Conservation (phyloP, 345 rosid species). For the Lepidium sativum region DNA sequence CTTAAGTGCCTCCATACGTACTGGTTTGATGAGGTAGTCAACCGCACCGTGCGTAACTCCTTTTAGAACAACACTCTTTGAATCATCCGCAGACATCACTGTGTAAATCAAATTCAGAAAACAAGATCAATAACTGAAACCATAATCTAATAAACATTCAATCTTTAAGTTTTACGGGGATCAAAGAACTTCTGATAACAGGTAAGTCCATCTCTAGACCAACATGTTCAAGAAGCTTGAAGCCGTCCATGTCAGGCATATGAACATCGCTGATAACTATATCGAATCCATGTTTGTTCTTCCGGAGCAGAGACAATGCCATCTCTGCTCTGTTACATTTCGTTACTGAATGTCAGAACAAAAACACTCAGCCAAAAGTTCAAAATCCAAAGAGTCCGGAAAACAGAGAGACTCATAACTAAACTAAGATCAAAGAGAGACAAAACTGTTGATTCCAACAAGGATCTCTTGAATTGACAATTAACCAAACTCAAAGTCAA, state of each 20-base stretch:
- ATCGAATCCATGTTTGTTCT: conserved; percentile 49
- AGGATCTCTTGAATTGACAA: too few relatives aligned
- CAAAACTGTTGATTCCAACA: neutral
- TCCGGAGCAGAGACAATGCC: conserved; percentile 52
- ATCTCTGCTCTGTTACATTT: conserved; percentile 77
- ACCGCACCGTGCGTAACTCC: conserved; percentile 90
- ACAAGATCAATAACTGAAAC: too few relatives aligned
- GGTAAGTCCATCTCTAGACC: conserved; percentile 84
- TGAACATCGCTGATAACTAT: conserved; percentile 85
- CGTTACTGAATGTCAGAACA: conserved; percentile 48
- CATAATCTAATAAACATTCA: neutral
- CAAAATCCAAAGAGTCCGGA: neutral
- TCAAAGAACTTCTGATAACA: conserved; percentile 54
- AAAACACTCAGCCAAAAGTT: neutral
- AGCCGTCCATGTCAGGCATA: conserved; percentile 93
- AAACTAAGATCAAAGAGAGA: conserved; percentile 8
- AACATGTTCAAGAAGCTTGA: conserved; percentile 67
- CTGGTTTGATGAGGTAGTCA: conserved; percentile 75
- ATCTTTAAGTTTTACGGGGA: neutral
- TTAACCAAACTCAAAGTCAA: too few relatives aligned
- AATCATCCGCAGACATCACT: conserved; percentile 97
- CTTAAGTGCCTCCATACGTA: conserved; percentile 64
- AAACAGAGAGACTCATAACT: neutral
- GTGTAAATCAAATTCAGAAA: neutral
- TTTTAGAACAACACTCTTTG: conserved; percentile 53